Evolutionary conservation across 2,329 filamentous ascomycete genomes (phyloP).

Genomic region (Neurospora crassa): DNA sequence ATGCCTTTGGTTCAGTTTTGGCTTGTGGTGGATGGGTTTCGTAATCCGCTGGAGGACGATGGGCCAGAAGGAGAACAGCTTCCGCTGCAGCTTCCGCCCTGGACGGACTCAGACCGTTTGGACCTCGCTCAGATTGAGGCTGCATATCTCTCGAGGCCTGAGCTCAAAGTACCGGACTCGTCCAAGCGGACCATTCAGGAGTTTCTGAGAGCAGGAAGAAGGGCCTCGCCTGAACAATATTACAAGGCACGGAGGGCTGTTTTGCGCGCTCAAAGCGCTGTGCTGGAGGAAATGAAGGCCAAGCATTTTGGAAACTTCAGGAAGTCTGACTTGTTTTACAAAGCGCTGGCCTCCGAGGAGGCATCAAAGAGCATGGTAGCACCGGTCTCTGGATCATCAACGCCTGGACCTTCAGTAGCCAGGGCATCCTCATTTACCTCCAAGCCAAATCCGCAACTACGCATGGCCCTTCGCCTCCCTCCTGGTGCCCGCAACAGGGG

Average conservation of each 20-base stretch:
- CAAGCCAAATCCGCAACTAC: conserved; percentile 35
- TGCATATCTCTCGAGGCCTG: conserved; percentile 72
- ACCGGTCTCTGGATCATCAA: conserved; percentile 12
- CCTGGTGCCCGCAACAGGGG: conserved; percentile 26
- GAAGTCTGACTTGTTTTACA: conserved; percentile 89
- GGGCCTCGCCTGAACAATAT: conserved; percentile 73
- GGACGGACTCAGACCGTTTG: conserved; percentile 74
- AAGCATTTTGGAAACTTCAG: conserved; percentile 79
- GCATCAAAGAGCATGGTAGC: conserved; percentile 31
- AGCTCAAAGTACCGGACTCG: conserved; percentile 65
- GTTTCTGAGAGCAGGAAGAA: conserved; percentile 70
- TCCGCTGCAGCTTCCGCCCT: conserved; percentile 53
- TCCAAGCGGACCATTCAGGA: conserved; percentile 61
- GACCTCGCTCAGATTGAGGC: conserved; percentile 90
- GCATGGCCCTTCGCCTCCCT: conserved; percentile 30
- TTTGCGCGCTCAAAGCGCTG: conserved; percentile 69
- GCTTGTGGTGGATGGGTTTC: conserved; percentile 94
- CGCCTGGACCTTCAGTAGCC: conserved; percentile 17
- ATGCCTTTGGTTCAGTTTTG: conserved; percentile 95
- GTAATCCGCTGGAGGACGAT: conserved; percentile 80
- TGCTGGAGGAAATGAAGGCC: conserved; percentile 75
- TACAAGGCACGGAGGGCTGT: conserved; percentile 73
- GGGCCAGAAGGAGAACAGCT: conserved; percentile 60
- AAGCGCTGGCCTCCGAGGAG: conserved; percentile 86
- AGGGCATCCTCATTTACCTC: conserved; percentile 29